phyloP scores from a whole-genome alignment of 2,329 filamentous ascomycete species.

The Dactylonectria macrodidyma region DNA sequence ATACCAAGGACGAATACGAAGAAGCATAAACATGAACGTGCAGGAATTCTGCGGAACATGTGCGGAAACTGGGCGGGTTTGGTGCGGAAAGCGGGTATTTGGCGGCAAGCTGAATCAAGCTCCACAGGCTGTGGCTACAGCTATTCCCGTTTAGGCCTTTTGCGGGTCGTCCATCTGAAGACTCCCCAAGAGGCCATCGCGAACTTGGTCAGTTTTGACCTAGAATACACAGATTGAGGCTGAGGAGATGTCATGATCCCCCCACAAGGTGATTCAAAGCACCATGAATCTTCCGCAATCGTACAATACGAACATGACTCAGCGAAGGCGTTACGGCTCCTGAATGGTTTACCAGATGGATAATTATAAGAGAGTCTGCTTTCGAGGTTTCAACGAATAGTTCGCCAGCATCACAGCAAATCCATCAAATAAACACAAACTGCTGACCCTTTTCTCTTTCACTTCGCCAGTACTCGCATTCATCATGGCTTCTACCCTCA shows the following conservation, averaged over 20 bases:
- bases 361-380: not conserved
- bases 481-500: not conserved
- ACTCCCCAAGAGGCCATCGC: not conserved
- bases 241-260: not conserved
- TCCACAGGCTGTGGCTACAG: not conserved
- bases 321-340: not conserved
- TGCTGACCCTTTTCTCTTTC: too few species aligned
- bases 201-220: not conserved
- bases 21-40: not conserved
- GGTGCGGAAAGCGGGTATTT: not conserved
- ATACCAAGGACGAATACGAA: not conserved
- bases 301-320: not conserved
- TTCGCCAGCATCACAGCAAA: not conserved
- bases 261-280: not conserved
- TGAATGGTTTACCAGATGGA: not conserved
- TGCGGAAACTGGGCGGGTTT: conserved; percentile 7
- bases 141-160: not conserved
- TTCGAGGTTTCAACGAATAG: not conserved
- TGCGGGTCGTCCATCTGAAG: not conserved
- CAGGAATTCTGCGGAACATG: not conserved
- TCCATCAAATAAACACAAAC: too few species aligned
- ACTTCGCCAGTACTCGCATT: not conserved
- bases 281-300: not conserved
- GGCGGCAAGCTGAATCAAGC: not conserved
- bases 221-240: not conserved